phyloP scores from a whole-genome alignment of 495 filamentous ascomycete species.

The Penicillium turbatum region DNA sequence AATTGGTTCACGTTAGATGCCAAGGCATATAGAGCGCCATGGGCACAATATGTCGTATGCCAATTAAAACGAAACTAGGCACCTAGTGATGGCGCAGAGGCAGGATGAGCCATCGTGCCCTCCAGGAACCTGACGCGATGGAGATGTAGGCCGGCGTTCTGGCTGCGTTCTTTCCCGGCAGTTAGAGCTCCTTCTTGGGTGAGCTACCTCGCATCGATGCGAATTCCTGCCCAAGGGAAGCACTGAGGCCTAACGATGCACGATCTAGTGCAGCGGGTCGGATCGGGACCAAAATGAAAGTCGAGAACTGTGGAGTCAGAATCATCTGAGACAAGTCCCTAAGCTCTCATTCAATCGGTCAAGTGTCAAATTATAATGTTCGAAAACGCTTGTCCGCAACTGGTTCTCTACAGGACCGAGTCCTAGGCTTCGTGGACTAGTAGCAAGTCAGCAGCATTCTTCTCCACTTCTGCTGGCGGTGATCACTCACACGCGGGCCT shows the following conservation, averaged over 20 bases:
- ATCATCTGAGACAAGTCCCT: conserved; percentile 61
- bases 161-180: background rate
- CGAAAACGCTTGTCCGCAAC: conserved; percentile 37
- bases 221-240: conserved; percentile 26
- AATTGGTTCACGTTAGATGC: background rate
- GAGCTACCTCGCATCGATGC: conserved; percentile 10
- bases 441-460: conserved; percentile 18
- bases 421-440: conserved; percentile 31
- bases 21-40: background rate
- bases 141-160: background rate
- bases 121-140: background rate
- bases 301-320: conserved; percentile 2
- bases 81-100: background rate
- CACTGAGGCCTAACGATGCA: conserved; percentile 22
- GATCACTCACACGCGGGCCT: conserved; percentile 35
- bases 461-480: background rate
- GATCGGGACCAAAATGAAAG: conserved; percentile 10
- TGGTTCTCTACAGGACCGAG: conserved; percentile 25
- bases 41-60: background rate
- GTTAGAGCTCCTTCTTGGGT: conserved; percentile 14
- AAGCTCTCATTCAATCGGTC: conserved; percentile 69
- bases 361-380: conserved; percentile 63
- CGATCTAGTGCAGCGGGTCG: conserved; percentile 19
- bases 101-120: background rate
- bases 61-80: background rate